Percentiles rank a stretch among this genome's conserved stretches.
These are phyloP conservation scores for Blastobotrys chiropterorum DNA, from an alignment of 805 yeast genomes.

Conservation along the genomic window DNA sequence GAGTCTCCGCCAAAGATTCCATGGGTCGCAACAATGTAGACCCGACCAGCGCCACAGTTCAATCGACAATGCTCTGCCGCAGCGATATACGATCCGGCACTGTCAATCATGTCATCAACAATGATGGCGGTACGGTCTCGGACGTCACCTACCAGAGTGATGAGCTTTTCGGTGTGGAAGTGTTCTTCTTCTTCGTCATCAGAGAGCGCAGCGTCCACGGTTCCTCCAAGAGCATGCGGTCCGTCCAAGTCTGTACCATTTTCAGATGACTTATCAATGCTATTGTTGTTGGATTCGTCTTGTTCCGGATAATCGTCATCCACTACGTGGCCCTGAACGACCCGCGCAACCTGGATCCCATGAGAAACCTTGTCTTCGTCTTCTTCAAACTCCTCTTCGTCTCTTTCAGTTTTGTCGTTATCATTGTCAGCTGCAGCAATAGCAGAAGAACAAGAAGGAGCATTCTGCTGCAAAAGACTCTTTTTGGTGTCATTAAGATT, in stretches of 20 bases:
- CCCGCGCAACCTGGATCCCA: slow-evolving; percentile 84
- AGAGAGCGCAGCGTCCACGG: slow-evolving; percentile 65
- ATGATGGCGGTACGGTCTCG: slow-evolving; percentile 86
- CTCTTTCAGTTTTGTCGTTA: slow-evolving; percentile 10
- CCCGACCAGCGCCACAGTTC: slow-evolving; percentile 93
- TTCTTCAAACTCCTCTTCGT: slow-evolving; percentile 18
- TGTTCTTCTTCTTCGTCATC: slow-evolving; percentile 82
- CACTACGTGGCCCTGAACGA: slow-evolving; percentile 94
- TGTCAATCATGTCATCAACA: slow-evolving; percentile 95
- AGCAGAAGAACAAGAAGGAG: too few relatives aligned
- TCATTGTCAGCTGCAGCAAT: too few relatives aligned
- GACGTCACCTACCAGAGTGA: slow-evolving; percentile 95
- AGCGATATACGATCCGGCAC: slow-evolving; percentile 87
- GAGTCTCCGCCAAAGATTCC: slow-evolving; percentile 89
- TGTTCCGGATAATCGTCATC: slow-evolving; percentile 63
- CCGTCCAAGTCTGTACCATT: slow-evolving; percentile 26
- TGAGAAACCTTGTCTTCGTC: slow-evolving; percentile 22
- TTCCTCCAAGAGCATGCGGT: slow-evolving; percentile 66
- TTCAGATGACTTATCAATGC: slow-evolving; percentile 24
- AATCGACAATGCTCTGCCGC: slow-evolving; percentile 96
- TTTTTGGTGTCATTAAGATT: neutral
- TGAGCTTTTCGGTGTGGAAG: slow-evolving; percentile 67
- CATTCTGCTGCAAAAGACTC: neutral
- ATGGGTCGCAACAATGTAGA: slow-evolving; percentile 89
- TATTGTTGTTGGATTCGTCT: slow-evolving; percentile 24